Evolutionary conservation across 805 yeast genomes (phyloP), one percentile per base, ranked within the genome.

Genomic region (Saturnispora ahearnii): DNA sequence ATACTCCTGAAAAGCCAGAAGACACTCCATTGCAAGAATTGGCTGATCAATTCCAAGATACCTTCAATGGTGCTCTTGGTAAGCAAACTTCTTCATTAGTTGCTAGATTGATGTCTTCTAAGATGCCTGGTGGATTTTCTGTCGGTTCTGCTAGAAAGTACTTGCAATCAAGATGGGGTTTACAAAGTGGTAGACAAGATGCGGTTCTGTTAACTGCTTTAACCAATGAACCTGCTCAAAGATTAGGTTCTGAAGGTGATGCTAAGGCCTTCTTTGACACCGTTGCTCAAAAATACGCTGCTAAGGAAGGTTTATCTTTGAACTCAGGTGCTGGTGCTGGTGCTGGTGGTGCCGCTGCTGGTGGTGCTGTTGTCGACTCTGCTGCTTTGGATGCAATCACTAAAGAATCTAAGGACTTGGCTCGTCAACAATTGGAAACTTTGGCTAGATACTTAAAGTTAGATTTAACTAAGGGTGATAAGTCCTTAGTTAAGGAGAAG

Each of bases 101-200:
- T 55, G 87, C 96, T 55, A 84, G 97, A 72, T 77, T 93, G 63
- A 85, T 90, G 74, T 82, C 98, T 10, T 84, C 97, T 29, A 93
- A 93, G 74, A 93, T 93, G 98, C 98, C 99, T 49, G 99, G 99
- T 78, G 99, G 99, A 21, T 93, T 91, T 71, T 85, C 95, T 44
- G 83, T 91, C 59, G 84, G 96, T 54, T 74, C 78, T 56, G 95
- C 96, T 47, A 84, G 97, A 76, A 88, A 90, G 69, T 87, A 93
- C 72, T 79, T 93, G 67, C 90, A 86, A 72, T 65, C 90, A 42
- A 81, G 91, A 69, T 93, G 87, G 87, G 99, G 99, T 59, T 78
- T 93, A 61, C 95, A 86, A 57, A 55, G 86, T 44, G 96, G 97
- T 60, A 84, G 98, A 75, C 98, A 91, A 73, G 98, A 93, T 67